Evolutionary conservation across 495 filamentous ascomycete species (phyloP), one percentile per base, ranked within the genome.

Genomic region (Venustampulla echinocandica): DNA sequence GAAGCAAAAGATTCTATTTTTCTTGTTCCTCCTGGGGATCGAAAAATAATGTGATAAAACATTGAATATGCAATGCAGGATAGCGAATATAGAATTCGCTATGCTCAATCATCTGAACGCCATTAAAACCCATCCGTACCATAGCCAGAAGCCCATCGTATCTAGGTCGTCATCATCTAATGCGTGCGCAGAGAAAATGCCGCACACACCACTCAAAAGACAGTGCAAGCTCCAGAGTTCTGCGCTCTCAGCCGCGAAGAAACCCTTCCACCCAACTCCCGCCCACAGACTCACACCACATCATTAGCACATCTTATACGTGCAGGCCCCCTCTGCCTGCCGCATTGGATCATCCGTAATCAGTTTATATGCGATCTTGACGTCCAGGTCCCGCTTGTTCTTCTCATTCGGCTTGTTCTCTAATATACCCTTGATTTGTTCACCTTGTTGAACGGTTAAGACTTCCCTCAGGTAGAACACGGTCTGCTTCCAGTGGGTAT

Each of bases 401-500:
- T 87, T 87, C 45, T 83, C 78, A 59, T 95, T 98, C 19, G 93
- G 92, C 61, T 80, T 84, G 69, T 87, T 90, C 54, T 79, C 75
- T 33, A 97, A 66, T 10, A 69, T 67, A 40, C 87, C 89, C 40
- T 68, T 66, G 46, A 96, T 76, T 50, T 70, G 65, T 64, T 94
- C 90, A 25, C 77, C 80, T 55, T 82, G 72, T 59, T 92, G 80
- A 4, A 95, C 82, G 11, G 87, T 90, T 50, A 96, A 69, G 18
- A 90, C 80, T 52, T 93, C 85, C 46, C 78, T 75, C 39, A 93
- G 69, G 63, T 93, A 93, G 72, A 93, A 90, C 24, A 93, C 87
- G 13, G 87, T 93, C 69, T 93, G 87, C 68, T 93, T 93, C 87
- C 87, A 93, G 74, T 93, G 87, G 11, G 87, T 93, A 62, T 90